Percentiles rank a stretch among this genome's conserved stretches.
Evolutionary conservation across 345 rosid genomes (phyloP).

Genomic region (Xanthoceras sorbifolium): DNA sequence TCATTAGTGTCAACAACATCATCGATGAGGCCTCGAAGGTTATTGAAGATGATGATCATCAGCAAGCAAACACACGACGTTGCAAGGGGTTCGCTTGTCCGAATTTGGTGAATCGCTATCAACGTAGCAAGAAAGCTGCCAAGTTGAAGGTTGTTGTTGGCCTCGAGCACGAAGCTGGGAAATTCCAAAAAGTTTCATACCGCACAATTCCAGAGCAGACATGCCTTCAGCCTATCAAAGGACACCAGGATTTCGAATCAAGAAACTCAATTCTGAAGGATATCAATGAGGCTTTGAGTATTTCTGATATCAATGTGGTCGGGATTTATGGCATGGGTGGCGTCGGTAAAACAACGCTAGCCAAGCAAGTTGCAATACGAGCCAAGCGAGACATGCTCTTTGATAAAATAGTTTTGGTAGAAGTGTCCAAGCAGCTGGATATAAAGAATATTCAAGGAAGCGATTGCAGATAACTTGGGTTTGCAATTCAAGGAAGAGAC

Average conservation of each 20-base stretch:
- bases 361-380: constrained; percentile 7
- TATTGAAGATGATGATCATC: background rate
- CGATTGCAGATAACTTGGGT: background rate
- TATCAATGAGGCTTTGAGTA: background rate
- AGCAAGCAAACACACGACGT: background rate
- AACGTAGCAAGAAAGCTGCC: constrained; percentile 18
- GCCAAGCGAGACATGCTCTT: constrained; percentile 18
- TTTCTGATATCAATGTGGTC: constrained; percentile 8
- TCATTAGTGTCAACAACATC: too few species aligned
- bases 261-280: constrained; percentile 1
- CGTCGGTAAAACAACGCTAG: constrained; percentile 27
- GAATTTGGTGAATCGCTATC: constrained; percentile 1
- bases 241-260: constrained; percentile 20
- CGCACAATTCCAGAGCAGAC: constrained; percentile 5
- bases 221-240: background rate
- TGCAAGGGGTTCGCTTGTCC: constrained; percentile 1
- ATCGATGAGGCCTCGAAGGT: background rate
- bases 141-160: background rate
- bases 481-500: background rate
- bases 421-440: background rate
- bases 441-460: background rate
- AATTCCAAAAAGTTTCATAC: background rate
- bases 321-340: constrained; percentile 26
- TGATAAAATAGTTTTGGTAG: constrained; percentile 10
- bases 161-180: background rate